These are phyloP conservation scores for Calocybe indica DNA, from an alignment of 768 basidiomycete species.

Conservation along the genomic window DNA sequence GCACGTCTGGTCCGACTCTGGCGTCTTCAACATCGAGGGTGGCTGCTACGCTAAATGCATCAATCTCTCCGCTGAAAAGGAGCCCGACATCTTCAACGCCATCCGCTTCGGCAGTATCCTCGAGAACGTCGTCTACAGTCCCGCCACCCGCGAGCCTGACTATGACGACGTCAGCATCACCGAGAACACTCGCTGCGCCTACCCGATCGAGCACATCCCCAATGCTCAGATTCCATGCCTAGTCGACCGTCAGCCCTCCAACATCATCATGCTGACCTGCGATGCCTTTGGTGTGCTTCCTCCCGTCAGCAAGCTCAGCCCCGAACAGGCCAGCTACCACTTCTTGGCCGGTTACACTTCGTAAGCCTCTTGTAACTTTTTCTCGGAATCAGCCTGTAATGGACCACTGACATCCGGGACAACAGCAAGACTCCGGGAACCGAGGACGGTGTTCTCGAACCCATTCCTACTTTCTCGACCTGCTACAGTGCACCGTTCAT, in stretches of 20 bases:
- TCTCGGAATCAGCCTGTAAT: neutral
- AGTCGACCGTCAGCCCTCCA: constrained; percentile 82
- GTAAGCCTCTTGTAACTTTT: constrained; percentile 31
- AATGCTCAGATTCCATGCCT: constrained; percentile 93
- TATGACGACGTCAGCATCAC: constrained; percentile 97
- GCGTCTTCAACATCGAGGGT: constrained; percentile 99
- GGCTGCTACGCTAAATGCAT: constrained; percentile 99
- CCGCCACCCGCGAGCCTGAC: constrained; percentile 73
- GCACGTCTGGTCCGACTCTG: constrained; percentile 98
- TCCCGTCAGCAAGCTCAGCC: constrained; percentile 86
- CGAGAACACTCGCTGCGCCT: constrained; percentile 98
- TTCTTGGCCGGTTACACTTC: constrained; percentile 97
- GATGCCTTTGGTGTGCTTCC: constrained; percentile 98
- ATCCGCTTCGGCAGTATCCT: constrained; percentile 95
- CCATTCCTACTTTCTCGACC: constrained; percentile 98
- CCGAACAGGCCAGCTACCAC: constrained; percentile 96
- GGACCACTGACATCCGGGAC: constrained; percentile 10
- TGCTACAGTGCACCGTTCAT: constrained; percentile 99
- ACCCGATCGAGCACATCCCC: constrained; percentile 96
- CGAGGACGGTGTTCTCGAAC: constrained; percentile 96
- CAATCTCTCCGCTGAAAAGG: constrained; percentile 95
- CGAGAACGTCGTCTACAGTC: constrained; percentile 98
- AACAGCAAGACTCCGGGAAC: constrained; percentile 94
- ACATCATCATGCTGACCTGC: constrained; percentile 96
- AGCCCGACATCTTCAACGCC: constrained; percentile 95